A percentile compares a stretch with the other conserved stretches of the same genome.
These are phyloP conservation scores for Aspergillus haitiensis DNA, from an alignment of 495 filamentous ascomycete genomes.

Conservation along the genomic window DNA sequence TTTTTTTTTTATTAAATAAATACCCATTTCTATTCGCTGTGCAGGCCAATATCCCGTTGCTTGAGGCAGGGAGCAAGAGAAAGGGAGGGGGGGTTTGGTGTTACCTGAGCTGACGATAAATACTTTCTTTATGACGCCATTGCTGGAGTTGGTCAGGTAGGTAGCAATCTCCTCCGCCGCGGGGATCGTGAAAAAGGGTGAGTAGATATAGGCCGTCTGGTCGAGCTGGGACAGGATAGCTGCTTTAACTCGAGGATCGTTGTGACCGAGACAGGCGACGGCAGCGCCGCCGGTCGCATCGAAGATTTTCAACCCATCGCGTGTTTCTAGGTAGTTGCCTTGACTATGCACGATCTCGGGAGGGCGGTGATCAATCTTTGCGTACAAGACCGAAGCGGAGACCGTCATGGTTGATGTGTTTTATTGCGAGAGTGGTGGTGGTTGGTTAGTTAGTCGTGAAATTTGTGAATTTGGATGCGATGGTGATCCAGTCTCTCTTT, in stretches of 20 bases:
- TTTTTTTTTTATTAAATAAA: no score
- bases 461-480: not conserved
- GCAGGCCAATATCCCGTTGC: not conserved
- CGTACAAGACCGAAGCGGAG: slow-evolving; percentile 8
- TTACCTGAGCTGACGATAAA: slow-evolving; percentile 51
- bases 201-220: slow-evolving; percentile 37
- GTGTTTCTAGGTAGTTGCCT: slow-evolving; percentile 15
- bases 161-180: slow-evolving; percentile 33
- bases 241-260: slow-evolving; percentile 26
- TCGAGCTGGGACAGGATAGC: slow-evolving; percentile 38
- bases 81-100: not conserved
- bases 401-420: not conserved
- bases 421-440: not conserved
- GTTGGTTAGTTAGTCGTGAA: no score
- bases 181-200: slow-evolving; percentile 38
- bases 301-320: slow-evolving; percentile 37
- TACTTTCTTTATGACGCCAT: slow-evolving; percentile 29
- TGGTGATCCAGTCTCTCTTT: not conserved
- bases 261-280: slow-evolving; percentile 29
- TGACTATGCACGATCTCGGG: slow-evolving; percentile 3
- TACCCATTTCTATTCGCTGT: not conserved
- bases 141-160: slow-evolving; percentile 26
- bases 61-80: not conserved
- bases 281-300: slow-evolving; percentile 47
- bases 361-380: slow-evolving; percentile 4